Base-by-base conservation (phyloP, 345 rosid species). In the Microthlaspi erraticum region DNA sequence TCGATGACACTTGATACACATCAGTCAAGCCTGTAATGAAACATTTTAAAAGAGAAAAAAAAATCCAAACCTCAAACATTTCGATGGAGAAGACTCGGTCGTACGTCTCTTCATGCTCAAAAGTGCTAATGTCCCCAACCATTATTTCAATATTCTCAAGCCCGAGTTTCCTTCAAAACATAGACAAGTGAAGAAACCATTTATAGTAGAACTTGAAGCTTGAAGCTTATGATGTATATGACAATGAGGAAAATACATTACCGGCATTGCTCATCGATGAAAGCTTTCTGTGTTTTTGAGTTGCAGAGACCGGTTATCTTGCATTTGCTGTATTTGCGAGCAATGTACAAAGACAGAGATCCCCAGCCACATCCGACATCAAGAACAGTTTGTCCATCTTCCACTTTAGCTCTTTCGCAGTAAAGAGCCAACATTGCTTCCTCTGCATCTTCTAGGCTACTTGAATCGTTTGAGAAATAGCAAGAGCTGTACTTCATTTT, bases 301-400 rank as follows among this genome's bases (percentile, higher is more conserved):
- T 93, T 90, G 83, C 98, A 90, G 38, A 93, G 83, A 52, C 98
- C 97, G 0, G 88, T 88, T 23, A 90, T 3, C 64, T 64, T 90
- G 83, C 97, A 93, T 4, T 78, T 86, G 64, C 83, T 73, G 41
- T 81, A 86, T 56, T 87, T 87, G 46, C 80, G 78, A 9, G 97
- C 97, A 59, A 87, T 83, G 82, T 86, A 84, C 54, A 88, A 66
- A 75, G 83, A 79, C 32, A 93, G 85, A 32, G 97, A 90, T 0
- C 98, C 98, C 97, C 97, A 87, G 0, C 97, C 98, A 75, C 97
- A 90, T 34, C 97, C 98, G 31, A 87, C 80, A 64, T 90, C 98
- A 71, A 93, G 93, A 56, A 93, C 83, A 19, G 78, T 77, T 23
- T 83, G 94, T 4, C 97, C 94, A 72, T 93, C 91, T 77, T 84